Evolutionary conservation across 371 early-diverging fungal species (phyloP), one percentile per base, ranked within the genome.

Genomic region (Homolaphlyctis polyrhiza): DNA sequence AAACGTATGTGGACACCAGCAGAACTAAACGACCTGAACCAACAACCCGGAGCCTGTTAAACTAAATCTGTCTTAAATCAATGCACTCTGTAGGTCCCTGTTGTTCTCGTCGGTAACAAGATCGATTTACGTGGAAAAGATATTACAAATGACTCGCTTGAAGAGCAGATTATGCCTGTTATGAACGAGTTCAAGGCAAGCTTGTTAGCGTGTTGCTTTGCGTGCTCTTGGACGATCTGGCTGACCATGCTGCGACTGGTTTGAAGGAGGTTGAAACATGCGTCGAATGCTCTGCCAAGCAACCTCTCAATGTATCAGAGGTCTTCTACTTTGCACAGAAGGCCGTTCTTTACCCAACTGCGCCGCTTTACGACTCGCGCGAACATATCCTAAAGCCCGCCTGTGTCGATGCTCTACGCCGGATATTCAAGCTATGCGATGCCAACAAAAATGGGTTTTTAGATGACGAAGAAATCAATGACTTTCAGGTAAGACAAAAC

Each of bases 301-400:
- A 90, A 67, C 76, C 91, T 30, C 75, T 95, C 52, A 97, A 96
- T 67, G 94, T 96, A 2, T 89, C 95, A 0, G 98, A 98, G 76
- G 92, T 97, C n/a, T 98, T 98, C 64, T 98, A 96, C 77, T 96
- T 97, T 83, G 96, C 96, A 1, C 96, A 95, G 80, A 95, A 96
- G 74, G 96, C 97, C 1, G 97, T 98, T 14, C 77, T 97, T 32
- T 94, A 98, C 67, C 98, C 98, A 4, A 95, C 95, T 2, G 91
- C 93, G 2, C 96, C 96, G 18, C 80, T 98, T 23, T 98, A 94
- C 63, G 96, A 98, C 77, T 90, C 94, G 5, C 78, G 91, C 58
- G 93, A 91, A 65, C 95, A 95, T 71, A 91, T 90, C 71, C 75
- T 98, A 49, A 96, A 94, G 69, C 91, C 90, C 0, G 89, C 87